These are phyloP conservation scores for Carnegiea gigantea DNA, from an alignment of 179 eudicot genomes.

Conservation along the genomic window DNA sequence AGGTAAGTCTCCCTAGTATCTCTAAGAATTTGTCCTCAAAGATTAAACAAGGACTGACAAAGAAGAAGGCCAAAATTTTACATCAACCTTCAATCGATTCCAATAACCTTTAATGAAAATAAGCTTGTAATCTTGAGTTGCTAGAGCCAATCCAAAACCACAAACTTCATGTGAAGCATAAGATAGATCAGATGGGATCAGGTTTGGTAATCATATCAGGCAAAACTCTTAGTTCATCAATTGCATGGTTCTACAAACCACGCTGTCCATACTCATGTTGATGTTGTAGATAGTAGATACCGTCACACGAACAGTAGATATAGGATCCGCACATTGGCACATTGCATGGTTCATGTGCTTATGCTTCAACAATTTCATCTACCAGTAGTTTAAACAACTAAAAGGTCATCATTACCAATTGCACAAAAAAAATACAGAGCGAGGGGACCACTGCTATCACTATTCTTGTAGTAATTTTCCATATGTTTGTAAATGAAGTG, in stretches of 20 bases:
- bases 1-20: conserved; percentile 26
- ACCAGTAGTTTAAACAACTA: background rate
- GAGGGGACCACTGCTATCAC: conserved; percentile 5
- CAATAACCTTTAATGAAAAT: background rate
- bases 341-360: background rate
- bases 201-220: background rate
- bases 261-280: background rate
- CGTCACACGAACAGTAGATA: conserved; percentile 25
- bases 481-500: conserved; percentile 25
- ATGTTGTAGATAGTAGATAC: conserved; percentile 10
- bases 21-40: conserved; percentile 23
- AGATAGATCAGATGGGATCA: background rate
- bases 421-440: conserved; percentile 9
- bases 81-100: too few relatives aligned
- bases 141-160: background rate
- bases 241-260: background rate
- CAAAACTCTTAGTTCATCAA: background rate
- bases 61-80: background rate
- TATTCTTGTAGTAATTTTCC: conserved; percentile 12
- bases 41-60: conserved; percentile 25
- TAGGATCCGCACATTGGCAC: conserved; percentile 19
- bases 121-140: background rate
- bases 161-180: background rate
- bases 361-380: conserved; percentile 7
- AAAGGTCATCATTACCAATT: too few relatives aligned